A percentile compares a stretch with the other conserved stretches of the same genome.
These are phyloP conservation scores for Candida mattraensis DNA, from an alignment of 805 yeast species.

Conservation along the genomic window DNA sequence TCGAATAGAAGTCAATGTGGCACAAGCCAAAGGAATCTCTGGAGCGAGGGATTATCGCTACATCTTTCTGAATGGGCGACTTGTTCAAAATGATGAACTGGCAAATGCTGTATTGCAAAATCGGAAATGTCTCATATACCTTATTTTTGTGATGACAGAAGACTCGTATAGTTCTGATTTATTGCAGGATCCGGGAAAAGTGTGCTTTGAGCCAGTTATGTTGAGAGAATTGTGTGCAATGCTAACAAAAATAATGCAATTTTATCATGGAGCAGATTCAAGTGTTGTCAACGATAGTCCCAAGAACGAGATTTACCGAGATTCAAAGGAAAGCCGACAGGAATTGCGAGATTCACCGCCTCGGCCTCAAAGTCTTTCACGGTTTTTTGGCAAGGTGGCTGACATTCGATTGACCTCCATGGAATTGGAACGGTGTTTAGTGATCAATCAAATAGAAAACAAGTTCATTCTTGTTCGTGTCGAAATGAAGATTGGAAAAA, in stretches of 20 bases:
- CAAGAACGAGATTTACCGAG: too few species aligned
- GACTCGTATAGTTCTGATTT: slow-evolving; percentile 38
- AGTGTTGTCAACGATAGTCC: slow-evolving; percentile 1
- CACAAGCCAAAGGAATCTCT: slow-evolving; percentile 39
- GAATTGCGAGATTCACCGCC: background rate
- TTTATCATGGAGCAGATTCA: slow-evolving; percentile 15
- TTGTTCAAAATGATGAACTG: slow-evolving; percentile 25
- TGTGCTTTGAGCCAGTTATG: slow-evolving; percentile 27
- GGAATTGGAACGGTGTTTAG: slow-evolving; percentile 26
- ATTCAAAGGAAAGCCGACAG: background rate
- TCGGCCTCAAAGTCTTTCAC: slow-evolving; percentile 8
- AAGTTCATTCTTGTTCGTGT: slow-evolving; percentile 58
- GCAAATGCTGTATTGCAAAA: too few species aligned
- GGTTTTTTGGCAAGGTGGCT: slow-evolving; percentile 14
- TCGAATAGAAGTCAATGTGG: slow-evolving; percentile 35
- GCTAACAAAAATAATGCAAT: slow-evolving; percentile 30
- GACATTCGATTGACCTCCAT: slow-evolving; percentile 19
- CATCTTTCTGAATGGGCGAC: slow-evolving; percentile 44
- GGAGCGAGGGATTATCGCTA: slow-evolving; percentile 43
- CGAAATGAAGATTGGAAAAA: too few species aligned
- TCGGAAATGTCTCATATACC: too few species aligned
- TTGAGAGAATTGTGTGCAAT: slow-evolving; percentile 32
- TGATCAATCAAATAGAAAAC: slow-evolving; percentile 59
- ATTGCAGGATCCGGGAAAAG: slow-evolving; percentile 41
- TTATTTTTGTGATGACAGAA: too few species aligned